Percentiles rank a stretch among this genome's conserved stretches.
Evolutionary conservation across 192 early-diverging fungal species (phyloP).

Genomic region (Backusella liffmaniae): DNA sequence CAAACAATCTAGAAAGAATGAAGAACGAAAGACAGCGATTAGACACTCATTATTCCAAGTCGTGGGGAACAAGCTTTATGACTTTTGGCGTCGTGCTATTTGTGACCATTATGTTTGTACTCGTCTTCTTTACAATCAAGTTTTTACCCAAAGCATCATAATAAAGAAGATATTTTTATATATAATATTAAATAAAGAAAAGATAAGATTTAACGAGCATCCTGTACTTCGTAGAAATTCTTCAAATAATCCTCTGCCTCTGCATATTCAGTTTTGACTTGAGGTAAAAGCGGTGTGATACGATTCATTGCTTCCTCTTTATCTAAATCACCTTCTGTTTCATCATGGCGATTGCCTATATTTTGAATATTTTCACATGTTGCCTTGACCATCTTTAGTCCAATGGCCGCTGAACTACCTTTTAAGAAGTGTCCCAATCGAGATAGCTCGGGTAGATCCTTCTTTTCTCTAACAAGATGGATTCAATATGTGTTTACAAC

Average conservation of each 20-base stretch:
- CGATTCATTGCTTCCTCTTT: constrained; percentile 56
- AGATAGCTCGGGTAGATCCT: constrained; percentile 70
- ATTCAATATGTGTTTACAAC: too few species aligned
- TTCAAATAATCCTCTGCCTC: constrained; percentile 69
- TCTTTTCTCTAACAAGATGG: constrained; percentile 35
- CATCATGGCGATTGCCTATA: constrained; percentile 65
- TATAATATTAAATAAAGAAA: neutral
- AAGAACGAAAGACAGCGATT: constrained; percentile 36
- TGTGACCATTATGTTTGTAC: constrained; percentile 43
- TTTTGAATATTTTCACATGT: constrained; percentile 91
- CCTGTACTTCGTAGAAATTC: constrained; percentile 61
- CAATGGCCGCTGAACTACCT: constrained; percentile 86
- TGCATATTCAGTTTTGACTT: constrained; percentile 66
- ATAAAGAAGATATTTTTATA: neutral
- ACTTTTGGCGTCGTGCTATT: constrained; percentile 43
- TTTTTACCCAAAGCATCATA: constrained; percentile 39
- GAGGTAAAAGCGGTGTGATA: constrained; percentile 53
- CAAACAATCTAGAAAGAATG: constrained; percentile 38
- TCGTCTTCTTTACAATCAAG: constrained; percentile 44
- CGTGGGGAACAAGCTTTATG: constrained; percentile 51
- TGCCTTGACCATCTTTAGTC: constrained; percentile 72
- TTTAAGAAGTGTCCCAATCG: constrained; percentile 90
- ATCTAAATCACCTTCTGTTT: constrained; percentile 46
- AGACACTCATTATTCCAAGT: constrained; percentile 30
- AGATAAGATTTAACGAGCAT: constrained; percentile 7